Base-by-base conservation (phyloP, 208 protist species). In the Trypanosoma theileri region DNA sequence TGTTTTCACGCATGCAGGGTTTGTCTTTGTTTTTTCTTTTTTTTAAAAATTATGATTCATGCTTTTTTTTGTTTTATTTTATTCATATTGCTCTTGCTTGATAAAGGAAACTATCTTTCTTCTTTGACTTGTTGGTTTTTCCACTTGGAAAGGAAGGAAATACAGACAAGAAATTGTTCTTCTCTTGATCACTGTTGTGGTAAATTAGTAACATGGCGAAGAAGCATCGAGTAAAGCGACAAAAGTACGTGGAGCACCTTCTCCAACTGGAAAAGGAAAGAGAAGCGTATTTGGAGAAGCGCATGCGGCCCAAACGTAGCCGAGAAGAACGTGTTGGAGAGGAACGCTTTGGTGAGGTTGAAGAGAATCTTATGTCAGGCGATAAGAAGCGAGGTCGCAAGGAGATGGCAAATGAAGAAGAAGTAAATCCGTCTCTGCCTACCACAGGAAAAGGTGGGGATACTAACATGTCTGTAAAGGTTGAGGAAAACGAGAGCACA, bases 141-240 rank as follows among this genome's bases (percentile, higher is more conserved):
- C 50, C 19, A 24, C 50, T 12, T 54, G 19, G 9, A 54, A 21
- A 21, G 50, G 24, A 54, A 54, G 28, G 35, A 17, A 24, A 50
- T 16, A 24, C 21, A 51, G 40, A 41, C 40, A 59, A 28, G 13
- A 12, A 59, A 9, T 16, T 17, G 9, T 13, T 13, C 31, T 7
- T 22, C 3, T 59, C 12, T 59, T 59, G 26, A 4, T 35, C 28
- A 50, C 17, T 21, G 48, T 19, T 44, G 46, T 65, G 28, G 24
- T 28, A 13, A 53, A 9, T 17, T 8, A 35, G 16, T 12, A 26
- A n/a, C 0, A 95, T 95, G 89, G 73, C 89, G 11, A 95, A 95
- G 75, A 95, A 95, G 53, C 89, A 95, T 63, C 89, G 89, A 54
- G 86, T 92, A 4, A 95, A 95, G 77, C 80, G 89, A 3, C 79